Base-by-base conservation (phyloP, 768 basidiomycete genomes). In the Lactifluus subvellereus region DNA sequence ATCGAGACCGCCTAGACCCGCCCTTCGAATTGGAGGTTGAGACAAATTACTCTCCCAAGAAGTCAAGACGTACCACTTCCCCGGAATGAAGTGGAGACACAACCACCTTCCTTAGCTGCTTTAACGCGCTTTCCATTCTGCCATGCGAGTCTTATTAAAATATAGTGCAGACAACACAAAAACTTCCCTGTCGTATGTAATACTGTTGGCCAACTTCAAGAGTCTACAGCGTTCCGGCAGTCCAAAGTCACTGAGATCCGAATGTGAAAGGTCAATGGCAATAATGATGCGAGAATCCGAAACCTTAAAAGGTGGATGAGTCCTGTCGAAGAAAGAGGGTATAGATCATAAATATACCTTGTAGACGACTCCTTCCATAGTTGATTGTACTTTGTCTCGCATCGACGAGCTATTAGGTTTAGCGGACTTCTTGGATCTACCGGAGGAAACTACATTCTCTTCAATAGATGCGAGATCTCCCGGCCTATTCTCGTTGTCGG, bases 391-490 rank as follows among this genome's bases (percentile, higher is more conserved):
- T 42, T 69, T 65, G 10, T 57, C 49, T 22, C 60, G 61, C 32
- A 64, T 69, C 30, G 68, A 61, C 56, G 80, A 73, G 69, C 83
- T 85, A n/a, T 77, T 76, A 14, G 71, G 70, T 67, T 81, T 86
- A 59, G 79, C 76, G 1, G 72, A 43, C 64, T 77, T 81, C 66
- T 73, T 80, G 6, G 76, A 67, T 18, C 74, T 60, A 18, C 69
- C 69, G 55, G 69, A 74, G 6, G 78, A 66, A 1, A 82, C 71
- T 0, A 84, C 74, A 71, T 90, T 83, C 13, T 89, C 82, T 70
- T 95, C 91, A 37, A 97, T 86, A 30, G 89, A 79, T 5, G 91
- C 94, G 33, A 95, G 79, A 74, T 98, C 95, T 14, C 96, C 96
- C 10, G 91, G 85, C 57, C 94, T 92, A 40, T 38, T 58, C 32